phyloP scores from a whole-genome alignment of 495 filamentous ascomycete species.

The Echria macrotheca region DNA sequence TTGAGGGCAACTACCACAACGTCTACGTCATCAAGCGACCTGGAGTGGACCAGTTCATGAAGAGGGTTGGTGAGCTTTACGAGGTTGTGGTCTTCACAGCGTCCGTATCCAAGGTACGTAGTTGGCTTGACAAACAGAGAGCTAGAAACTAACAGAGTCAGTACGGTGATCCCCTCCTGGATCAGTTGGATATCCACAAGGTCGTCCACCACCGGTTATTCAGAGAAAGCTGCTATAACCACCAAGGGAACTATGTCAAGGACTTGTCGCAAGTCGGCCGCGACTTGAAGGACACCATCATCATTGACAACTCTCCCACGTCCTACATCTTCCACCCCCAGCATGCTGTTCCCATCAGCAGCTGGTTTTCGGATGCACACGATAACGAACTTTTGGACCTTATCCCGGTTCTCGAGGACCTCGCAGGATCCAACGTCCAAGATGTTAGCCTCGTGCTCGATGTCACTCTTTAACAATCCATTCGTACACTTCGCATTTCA shows the following conservation, averaged over 20 bases:
- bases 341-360: slow-evolving; percentile 98
- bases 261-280: slow-evolving; percentile 95
- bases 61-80: slow-evolving; percentile 93
- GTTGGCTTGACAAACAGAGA: too few species aligned
- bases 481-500: too few species aligned
- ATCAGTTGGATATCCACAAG: slow-evolving; percentile 95
- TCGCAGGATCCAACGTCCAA: slow-evolving; percentile 77
- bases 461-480: slow-evolving; percentile 68
- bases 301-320: slow-evolving; percentile 99
- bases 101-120: slow-evolving; percentile 91
- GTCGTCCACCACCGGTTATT: slow-evolving; percentile 96
- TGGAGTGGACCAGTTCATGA: slow-evolving; percentile 98
- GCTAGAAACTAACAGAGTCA: slow-evolving; percentile 33
- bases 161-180: slow-evolving; percentile 95
- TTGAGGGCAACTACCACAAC: slow-evolving; percentile 98
- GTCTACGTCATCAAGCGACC: slow-evolving; percentile 99
- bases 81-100: slow-evolving; percentile 99
- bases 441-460: slow-evolving; percentile 98
- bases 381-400: slow-evolving; percentile 98
- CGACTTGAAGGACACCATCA: slow-evolving; percentile 95
- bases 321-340: slow-evolving; percentile 99
- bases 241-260: slow-evolving; percentile 99
- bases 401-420: slow-evolving; percentile 97
- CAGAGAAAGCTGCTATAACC: slow-evolving; percentile 98
- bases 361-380: slow-evolving; percentile 99